Base-by-base conservation (phyloP, 768 basidiomycete species). In the Boletus rubescentipes region DNA sequence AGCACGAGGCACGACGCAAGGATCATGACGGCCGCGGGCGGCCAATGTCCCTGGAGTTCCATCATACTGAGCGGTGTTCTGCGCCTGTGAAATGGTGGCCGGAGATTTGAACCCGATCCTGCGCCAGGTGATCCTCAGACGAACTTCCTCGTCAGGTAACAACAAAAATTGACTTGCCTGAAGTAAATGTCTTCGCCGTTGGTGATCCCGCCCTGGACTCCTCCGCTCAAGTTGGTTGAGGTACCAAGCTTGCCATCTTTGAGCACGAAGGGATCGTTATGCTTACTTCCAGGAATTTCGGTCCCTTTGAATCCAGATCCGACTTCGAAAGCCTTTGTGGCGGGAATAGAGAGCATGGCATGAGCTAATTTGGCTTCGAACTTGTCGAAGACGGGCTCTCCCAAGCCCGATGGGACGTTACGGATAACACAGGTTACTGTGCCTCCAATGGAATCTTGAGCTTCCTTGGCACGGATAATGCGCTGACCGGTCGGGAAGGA, bases 101-200 rank as follows among this genome's bases (percentile, higher is more conserved):
- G 97, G 97, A 16, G 93, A 93, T 75, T 99, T 99, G 84, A 99
- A 99, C 10, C 90, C 95, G 62, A 98, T 81, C 53, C 94, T 97
- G 49, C 38, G 49, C 2, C 20, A 49, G n/a, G 40, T n/a, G 46
- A 51, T 47, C 37, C 53, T 59, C 50, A 67, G 47, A 35, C 36
- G 46, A 21, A 43, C 23, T 21, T 30, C 16, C 41, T 34, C 41
- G 37, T 37, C 38, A 35, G 31, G 42, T 11, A 48, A 47, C 16
- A 4, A 21, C 21, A 40, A 46, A 32, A 42, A 36, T 23, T 5
- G 10, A 65, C 82, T 59, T 63, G 89, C 93, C 93, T 82, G 80
- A 99, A 99, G 79, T 98, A 99, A 63, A 99, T 88, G 66, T 92
- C 85, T 77, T 99, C 94, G 35, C 93, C 93, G 68, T 99, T 99